phyloP scores from a whole-genome alignment of 768 basidiomycete species.

The Mycena galericulata region DNA sequence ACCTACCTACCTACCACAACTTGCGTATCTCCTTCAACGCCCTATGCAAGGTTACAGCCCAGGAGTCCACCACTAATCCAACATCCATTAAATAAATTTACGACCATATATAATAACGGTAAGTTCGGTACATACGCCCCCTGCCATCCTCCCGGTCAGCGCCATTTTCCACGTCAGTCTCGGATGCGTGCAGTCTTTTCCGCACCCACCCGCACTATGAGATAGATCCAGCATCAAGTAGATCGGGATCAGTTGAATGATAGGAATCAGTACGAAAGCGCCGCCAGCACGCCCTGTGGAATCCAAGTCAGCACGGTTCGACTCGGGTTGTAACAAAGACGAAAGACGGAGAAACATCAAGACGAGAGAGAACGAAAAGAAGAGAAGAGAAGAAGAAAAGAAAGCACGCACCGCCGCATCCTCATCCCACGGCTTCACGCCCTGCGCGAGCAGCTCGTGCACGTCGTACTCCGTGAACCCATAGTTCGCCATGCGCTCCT shows the following conservation, averaged over 20 bases:
- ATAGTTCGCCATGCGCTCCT: slow-evolving; percentile 38
- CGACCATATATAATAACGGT: too few species aligned
- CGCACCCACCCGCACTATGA: neutral
- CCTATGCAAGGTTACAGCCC: too few species aligned
- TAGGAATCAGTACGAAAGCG: slow-evolving; percentile 16
- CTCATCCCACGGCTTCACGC: slow-evolving; percentile 60
- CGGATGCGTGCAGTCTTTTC: too few species aligned
- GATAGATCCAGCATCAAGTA: too few species aligned
- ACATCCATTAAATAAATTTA: too few species aligned
- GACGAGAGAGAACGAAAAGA: neutral
- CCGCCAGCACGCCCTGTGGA: slow-evolving; percentile 16
- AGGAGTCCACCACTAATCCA: too few species aligned
- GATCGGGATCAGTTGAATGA: too few species aligned
- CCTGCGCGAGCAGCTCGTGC: slow-evolving; percentile 50
- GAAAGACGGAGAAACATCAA: neutral
- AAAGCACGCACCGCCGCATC: slow-evolving; percentile 50
- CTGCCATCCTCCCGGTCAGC: too few species aligned
- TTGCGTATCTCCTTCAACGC: too few species aligned
- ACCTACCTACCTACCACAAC: too few species aligned
- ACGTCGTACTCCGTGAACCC: slow-evolving; percentile 51
- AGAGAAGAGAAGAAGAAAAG: slow-evolving; percentile 27
- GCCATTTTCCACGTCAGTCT: too few species aligned
- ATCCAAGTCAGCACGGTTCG: neutral
- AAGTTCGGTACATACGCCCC: too few species aligned
- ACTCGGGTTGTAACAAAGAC: neutral